phyloP scores from a whole-genome alignment of 495 filamentous ascomycete species.

The Podospora australis region DNA sequence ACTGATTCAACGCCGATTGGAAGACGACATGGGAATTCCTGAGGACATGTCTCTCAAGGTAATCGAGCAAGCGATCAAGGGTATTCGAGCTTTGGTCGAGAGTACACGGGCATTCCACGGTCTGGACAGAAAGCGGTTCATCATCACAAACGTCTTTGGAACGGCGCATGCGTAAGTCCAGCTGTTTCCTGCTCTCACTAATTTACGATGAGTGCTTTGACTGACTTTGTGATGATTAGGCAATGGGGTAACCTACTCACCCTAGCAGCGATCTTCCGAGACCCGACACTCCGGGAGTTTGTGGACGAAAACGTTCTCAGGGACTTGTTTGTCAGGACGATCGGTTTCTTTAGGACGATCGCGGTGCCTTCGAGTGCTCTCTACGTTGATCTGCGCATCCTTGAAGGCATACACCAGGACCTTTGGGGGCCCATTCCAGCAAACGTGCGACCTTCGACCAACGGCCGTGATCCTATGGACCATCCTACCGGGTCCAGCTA shows the following conservation, averaged over 20 bases:
- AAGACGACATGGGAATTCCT: no score
- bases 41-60: slow-evolving; percentile 43
- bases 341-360: slow-evolving; percentile 58
- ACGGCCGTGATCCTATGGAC: slow-evolving; percentile 13
- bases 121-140: slow-evolving; percentile 54
- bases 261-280: slow-evolving; percentile 67
- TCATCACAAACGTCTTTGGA: slow-evolving; percentile 91
- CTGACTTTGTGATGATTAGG: slow-evolving; percentile 36
- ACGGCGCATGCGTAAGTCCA: slow-evolving; percentile 87
- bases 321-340: slow-evolving; percentile 56
- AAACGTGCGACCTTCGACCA: no score
- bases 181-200: slow-evolving; percentile 11
- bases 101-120: slow-evolving; percentile 86
- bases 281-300: slow-evolving; percentile 46
- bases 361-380: slow-evolving; percentile 62
- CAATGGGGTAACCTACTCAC: slow-evolving; percentile 97
- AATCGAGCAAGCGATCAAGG: slow-evolving; percentile 46
- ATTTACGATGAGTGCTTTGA: background rate
- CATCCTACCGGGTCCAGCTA: slow-evolving; percentile 34
- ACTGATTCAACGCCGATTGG: no score
- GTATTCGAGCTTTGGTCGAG: slow-evolving; percentile 67
- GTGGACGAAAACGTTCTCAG: slow-evolving; percentile 47
- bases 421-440: slow-evolving; percentile 27
- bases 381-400: slow-evolving; percentile 57
- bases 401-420: slow-evolving; percentile 54